Conservation (phyloP, 352 stramenopile genomes). For the Phytopythium sindhum region DNA sequence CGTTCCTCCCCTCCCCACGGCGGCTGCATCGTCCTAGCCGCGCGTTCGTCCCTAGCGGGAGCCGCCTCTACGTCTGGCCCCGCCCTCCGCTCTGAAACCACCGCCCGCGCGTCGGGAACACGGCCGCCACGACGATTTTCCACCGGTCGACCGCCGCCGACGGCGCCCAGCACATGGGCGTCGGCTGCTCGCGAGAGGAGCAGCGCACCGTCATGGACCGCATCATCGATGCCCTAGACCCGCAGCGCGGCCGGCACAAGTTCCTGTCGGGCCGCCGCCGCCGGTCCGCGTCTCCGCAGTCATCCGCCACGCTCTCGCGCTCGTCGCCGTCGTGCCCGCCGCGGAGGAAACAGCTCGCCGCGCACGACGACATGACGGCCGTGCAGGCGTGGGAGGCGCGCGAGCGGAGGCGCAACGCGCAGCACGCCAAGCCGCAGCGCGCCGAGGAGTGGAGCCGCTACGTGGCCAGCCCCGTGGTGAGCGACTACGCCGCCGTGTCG, state of each 20-base stretch:
- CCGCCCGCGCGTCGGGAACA: neutral
- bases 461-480: conserved; percentile 43
- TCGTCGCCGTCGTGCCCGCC: neutral
- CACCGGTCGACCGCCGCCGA: conserved; percentile 10
- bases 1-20: too few species aligned
- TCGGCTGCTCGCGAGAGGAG: conserved; percentile 34
- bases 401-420: conserved; percentile 10
- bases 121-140: conserved; percentile 17
- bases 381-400: conserved; percentile 5
- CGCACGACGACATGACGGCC: conserved; percentile 10
- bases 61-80: too few species aligned
- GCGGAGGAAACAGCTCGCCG: neutral
- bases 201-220: conserved; percentile 12
- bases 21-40: too few species aligned
- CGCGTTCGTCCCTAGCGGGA: too few species aligned
- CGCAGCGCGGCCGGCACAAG: conserved; percentile 6
- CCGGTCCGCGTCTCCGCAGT: conserved; percentile 7
- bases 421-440: neutral
- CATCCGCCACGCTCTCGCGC: neutral
- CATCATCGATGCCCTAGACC: conserved; percentile 5
- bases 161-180: conserved; percentile 31
- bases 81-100: neutral
- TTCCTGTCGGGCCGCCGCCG: conserved; percentile 7
- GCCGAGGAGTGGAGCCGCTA: conserved; percentile 14
- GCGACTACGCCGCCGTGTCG: conserved; percentile 68